phyloP scores from a whole-genome alignment of 2,329 filamentous ascomycete species.

The Aureobasidium mangrovei region DNA sequence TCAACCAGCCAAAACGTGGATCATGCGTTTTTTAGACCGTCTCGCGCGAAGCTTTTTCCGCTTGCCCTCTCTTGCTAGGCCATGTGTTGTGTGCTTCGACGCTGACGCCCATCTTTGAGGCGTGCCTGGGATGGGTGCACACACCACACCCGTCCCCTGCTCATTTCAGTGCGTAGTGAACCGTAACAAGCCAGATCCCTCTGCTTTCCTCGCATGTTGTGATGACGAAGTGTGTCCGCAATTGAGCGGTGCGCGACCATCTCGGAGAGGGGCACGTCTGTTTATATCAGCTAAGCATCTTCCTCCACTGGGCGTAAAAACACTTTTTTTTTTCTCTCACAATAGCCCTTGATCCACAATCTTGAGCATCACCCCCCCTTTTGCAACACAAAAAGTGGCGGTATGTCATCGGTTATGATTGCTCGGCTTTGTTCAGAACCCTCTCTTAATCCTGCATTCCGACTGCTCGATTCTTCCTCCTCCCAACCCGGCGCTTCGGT shows the following conservation, averaged over 20 bases:
- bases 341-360: conserved; percentile 6
- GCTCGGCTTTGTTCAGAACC: conserved; percentile 12
- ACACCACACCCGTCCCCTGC: conserved; percentile 12
- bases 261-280: conserved; percentile 1
- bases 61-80: not conserved
- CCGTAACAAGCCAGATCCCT: conserved; percentile 11
- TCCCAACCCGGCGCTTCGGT: conserved; percentile 57
- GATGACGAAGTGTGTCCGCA: conserved; percentile 11
- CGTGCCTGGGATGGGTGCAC: conserved; percentile 13
- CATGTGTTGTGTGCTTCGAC: conserved; percentile 4
- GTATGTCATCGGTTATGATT: conserved; percentile 15
- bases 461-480: conserved; percentile 57
- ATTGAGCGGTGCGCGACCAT: conserved; percentile 2
- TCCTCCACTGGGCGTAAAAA: conserved; percentile 7
- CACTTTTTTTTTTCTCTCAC: conserved; percentile 7
- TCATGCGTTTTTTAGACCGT: conserved; percentile 7
- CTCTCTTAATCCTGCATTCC: conserved; percentile 13
- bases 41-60: conserved; percentile 9
- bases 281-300: conserved; percentile 14
- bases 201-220: conserved; percentile 13
- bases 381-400: conserved; percentile 9
- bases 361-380: not conserved
- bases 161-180: conserved; percentile 12
- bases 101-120: conserved; percentile 10
- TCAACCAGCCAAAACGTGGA: conserved; percentile 8